Evolutionary conservation across 441 rosid species (phyloP).

Genomic region (Isatis lusitanica): DNA sequence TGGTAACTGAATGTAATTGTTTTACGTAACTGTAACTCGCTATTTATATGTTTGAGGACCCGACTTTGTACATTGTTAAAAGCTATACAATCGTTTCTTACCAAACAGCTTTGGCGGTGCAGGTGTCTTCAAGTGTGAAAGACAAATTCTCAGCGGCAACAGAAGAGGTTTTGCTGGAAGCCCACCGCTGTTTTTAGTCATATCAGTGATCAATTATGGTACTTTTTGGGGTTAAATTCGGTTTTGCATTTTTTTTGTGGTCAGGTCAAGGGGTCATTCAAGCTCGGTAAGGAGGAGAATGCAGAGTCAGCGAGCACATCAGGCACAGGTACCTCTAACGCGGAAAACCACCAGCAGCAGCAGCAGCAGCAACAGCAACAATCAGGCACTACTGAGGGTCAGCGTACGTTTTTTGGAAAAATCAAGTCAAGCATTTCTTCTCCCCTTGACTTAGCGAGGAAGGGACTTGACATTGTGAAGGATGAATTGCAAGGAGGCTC

Average conservation of each 20-base stretch:
- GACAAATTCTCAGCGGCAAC: conserved; percentile 77
- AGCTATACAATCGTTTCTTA: conserved; percentile 1
- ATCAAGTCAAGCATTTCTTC: conserved; percentile 68
- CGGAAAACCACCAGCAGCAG: conserved; percentile 39
- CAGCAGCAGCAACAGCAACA: conserved; percentile 39
- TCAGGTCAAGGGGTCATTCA: conserved; percentile 78
- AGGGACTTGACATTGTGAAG: conserved; percentile 83
- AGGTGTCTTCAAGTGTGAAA: conserved; percentile 81
- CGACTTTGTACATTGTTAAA: conserved; percentile 6
- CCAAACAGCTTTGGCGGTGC: conserved; percentile 11
- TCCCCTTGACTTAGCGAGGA: conserved; percentile 71
- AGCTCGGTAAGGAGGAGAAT: conserved; percentile 56
- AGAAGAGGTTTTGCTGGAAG: conserved; percentile 68
- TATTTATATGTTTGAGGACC: background rate
- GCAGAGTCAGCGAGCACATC: conserved; percentile 42
- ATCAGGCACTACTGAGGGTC: conserved; percentile 43
- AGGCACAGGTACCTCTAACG: conserved; percentile 49
- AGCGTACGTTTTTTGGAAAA: conserved; percentile 62
- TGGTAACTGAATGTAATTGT: background rate
- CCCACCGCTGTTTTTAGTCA: background rate
- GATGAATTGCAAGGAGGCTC: conserved; percentile 77
- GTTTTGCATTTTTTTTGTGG: conserved; percentile 4
- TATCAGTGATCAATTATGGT: conserved; percentile 1
- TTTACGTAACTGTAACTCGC: background rate
- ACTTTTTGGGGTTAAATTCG: background rate